These are phyloP conservation scores for Rutstroemia sp. DNA, from an alignment of 2,329 filamentous ascomycete genomes.

Conservation along the genomic window DNA sequence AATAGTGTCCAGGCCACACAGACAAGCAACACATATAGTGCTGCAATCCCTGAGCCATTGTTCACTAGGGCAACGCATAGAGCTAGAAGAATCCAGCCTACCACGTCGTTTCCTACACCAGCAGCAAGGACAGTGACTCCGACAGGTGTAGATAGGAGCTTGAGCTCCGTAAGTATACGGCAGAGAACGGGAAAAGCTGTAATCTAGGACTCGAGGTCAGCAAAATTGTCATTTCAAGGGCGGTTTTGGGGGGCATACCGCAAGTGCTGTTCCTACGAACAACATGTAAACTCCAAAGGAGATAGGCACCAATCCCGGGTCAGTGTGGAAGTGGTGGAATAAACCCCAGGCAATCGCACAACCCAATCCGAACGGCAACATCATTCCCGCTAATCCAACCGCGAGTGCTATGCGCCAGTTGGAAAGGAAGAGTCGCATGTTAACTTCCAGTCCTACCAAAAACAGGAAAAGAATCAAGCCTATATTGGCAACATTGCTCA, in stretches of 20 bases:
- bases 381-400: constrained; percentile 74
- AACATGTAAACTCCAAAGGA: constrained; percentile 57
- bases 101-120: constrained; percentile 87
- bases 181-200: constrained; percentile 89
- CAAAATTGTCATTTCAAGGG: not conserved
- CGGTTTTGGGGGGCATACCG: constrained; percentile 29
- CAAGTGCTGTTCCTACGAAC: constrained; percentile 89
- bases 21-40: constrained; percentile 76
- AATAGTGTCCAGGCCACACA: constrained; percentile 70
- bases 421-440: constrained; percentile 65
- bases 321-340: constrained; percentile 59
- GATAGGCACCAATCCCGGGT: constrained; percentile 45
- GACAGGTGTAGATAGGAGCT: constrained; percentile 74
- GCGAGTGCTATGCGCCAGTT: constrained; percentile 77
- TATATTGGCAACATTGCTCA: constrained; percentile 73
- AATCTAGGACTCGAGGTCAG: constrained; percentile 39
- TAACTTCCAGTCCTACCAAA: constrained; percentile 80
- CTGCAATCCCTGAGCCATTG: constrained; percentile 71
- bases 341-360: constrained; percentile 74
- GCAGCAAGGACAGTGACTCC: constrained; percentile 85
- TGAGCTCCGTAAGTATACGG: constrained; percentile 85
- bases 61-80: constrained; percentile 93
- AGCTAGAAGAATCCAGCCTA: constrained; percentile 85
- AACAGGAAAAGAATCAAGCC: constrained; percentile 82
- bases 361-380: constrained; percentile 74